These are phyloP conservation scores for Ascomycota sp. DNA, from an alignment of 2,329 filamentous ascomycete species.

Conservation along the genomic window DNA sequence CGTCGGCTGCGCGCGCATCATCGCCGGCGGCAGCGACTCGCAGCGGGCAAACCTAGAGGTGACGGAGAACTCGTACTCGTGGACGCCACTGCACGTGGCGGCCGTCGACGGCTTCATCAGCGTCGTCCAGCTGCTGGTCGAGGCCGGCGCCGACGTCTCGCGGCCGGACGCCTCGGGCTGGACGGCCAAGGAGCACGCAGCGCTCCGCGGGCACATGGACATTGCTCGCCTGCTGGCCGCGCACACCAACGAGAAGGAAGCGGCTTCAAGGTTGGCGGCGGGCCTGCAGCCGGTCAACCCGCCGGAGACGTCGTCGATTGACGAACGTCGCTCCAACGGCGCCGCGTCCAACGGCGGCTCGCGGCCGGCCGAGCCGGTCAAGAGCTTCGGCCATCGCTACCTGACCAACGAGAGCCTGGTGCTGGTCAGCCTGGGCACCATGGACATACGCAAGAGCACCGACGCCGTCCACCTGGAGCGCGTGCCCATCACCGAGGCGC, in stretches of 20 bases:
- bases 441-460: slow-evolving; percentile 72
- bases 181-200: slow-evolving; percentile 85
- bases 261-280: slow-evolving; percentile 6
- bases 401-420: slow-evolving; percentile 76
- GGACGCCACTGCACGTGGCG: slow-evolving; percentile 89
- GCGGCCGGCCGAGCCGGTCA: slow-evolving; percentile 55
- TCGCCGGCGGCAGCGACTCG: slow-evolving; percentile 47
- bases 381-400: slow-evolving; percentile 91
- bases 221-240: slow-evolving; percentile 52
- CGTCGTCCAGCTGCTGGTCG: slow-evolving; percentile 57
- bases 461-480: slow-evolving; percentile 72
- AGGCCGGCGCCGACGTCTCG: slow-evolving; percentile 56
- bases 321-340: slow-evolving; percentile 34
- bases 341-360: slow-evolving; percentile 17
- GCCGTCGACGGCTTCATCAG: slow-evolving; percentile 69
- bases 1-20: slow-evolving; percentile 53
- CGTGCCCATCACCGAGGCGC: slow-evolving; percentile 71
- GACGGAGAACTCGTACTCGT: slow-evolving; percentile 66
- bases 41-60: slow-evolving; percentile 63
- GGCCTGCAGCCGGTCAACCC: slow-evolving; percentile 6
- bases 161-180: slow-evolving; percentile 73
- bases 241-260: slow-evolving; percentile 17
- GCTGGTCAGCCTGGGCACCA: slow-evolving; percentile 78
- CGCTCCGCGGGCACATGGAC: slow-evolving; percentile 66
- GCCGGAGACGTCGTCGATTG: slow-evolving; percentile 39